Evolutionary conservation across 176 grass and related monocot genomes (phyloP).

Genomic region (Lolium multiflorum): DNA sequence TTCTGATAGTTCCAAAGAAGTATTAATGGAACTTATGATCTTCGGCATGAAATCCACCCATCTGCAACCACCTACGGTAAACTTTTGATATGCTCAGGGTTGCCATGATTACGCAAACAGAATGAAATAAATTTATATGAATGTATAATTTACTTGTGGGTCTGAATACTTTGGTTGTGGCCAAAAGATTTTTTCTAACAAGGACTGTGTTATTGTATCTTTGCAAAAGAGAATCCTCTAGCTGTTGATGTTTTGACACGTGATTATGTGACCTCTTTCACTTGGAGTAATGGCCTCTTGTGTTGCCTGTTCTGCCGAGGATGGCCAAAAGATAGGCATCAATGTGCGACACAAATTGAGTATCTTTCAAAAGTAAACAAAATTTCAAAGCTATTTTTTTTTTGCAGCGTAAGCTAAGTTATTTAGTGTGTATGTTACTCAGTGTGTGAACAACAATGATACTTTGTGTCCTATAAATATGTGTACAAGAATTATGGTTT

Average conservation of each 20-base stretch:
- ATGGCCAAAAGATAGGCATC: too few relatives aligned
- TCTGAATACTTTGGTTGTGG: constrained; percentile 22
- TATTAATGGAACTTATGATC: too few relatives aligned
- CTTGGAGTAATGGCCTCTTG: constrained; percentile 63
- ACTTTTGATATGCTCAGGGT: too few relatives aligned
- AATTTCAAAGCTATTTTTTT: too few relatives aligned
- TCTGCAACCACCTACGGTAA: too few relatives aligned
- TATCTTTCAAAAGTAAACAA: constrained; percentile 28
- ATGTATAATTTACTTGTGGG: constrained; percentile 35
- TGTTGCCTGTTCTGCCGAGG: constrained; percentile 52
- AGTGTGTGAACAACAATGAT: too few relatives aligned
- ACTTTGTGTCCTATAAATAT: too few relatives aligned
- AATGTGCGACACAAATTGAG: too few relatives aligned
- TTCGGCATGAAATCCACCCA: too few relatives aligned
- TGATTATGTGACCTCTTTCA: constrained; percentile 58
- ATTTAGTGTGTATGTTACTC: background rate
- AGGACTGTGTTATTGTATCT: constrained; percentile 17
- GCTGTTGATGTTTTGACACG: constrained; percentile 64
- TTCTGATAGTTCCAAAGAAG: too few relatives aligned
- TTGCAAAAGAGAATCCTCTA: constrained; percentile 56
- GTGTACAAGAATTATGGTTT: too few relatives aligned
- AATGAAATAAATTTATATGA: background rate
- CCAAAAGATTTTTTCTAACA: constrained; percentile 36
- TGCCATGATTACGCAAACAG: too few relatives aligned
- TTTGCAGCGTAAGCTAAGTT: background rate